A percentile compares a stretch with the other conserved stretches of the same genome.
These are phyloP conservation scores for Guyanaporus albipodus DNA, from an alignment of 768 basidiomycete species.

Conservation along the genomic window DNA sequence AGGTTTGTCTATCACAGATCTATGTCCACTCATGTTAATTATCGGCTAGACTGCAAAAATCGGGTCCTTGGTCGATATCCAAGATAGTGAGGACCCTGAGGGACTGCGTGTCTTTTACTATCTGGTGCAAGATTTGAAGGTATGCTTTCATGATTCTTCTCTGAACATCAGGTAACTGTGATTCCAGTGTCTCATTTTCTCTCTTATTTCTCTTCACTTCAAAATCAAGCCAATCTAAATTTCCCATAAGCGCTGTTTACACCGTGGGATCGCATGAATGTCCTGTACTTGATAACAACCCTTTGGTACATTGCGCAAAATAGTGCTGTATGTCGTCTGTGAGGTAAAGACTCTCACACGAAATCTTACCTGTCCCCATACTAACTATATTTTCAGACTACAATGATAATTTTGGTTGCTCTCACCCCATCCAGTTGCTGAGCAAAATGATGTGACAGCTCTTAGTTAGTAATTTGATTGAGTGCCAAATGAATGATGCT, in stretches of 20 bases:
- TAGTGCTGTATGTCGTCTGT: conserved; percentile 18
- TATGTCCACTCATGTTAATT: neutral
- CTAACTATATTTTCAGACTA: conserved; percentile 9
- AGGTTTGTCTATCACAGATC: conserved; percentile 48
- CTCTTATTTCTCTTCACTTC: conserved; percentile 97
- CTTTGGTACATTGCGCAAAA: conserved; percentile 21
- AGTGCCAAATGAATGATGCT: neutral
- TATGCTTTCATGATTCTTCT: conserved; percentile 28
- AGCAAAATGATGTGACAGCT: neutral
- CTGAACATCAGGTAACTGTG: neutral
- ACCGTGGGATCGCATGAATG: conserved; percentile 6
- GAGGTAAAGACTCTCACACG: conserved; percentile 14
- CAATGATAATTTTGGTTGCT: conserved; percentile 9
- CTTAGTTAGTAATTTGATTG: too few species aligned
- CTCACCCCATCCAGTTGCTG: neutral
- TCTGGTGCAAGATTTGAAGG: conserved; percentile 96
- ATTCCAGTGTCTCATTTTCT: conserved; percentile 90
- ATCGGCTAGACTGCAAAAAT: conserved; percentile 90
- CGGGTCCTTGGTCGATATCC: conserved; percentile 93
- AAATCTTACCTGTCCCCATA: neutral
- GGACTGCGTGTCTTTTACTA: conserved; percentile 98
- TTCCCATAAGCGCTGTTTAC: neutral
- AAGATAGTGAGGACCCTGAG: conserved; percentile 96
- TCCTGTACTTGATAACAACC: conserved; percentile 6
- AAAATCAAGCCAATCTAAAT: conserved; percentile 97